These are phyloP conservation scores for Capsicum baccatum DNA, from an alignment of 257 asterid species.

Conservation along the genomic window DNA sequence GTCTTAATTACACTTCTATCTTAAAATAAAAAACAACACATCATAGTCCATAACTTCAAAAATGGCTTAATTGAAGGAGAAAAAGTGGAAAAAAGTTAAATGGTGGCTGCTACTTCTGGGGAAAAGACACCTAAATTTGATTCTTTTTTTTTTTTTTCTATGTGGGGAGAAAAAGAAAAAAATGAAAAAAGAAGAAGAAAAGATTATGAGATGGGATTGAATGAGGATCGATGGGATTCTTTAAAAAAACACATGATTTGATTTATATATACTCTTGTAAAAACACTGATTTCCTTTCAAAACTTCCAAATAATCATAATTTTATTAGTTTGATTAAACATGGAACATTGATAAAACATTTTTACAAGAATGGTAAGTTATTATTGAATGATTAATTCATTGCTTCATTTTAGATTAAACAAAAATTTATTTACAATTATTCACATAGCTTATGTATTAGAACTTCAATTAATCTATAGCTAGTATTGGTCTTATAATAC, in stretches of 20 bases:
- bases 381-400: neutral
- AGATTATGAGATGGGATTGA: no score
- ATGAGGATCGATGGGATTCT: no score
- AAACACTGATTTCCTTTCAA: no score
- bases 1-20: neutral
- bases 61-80: neutral
- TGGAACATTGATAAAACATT: no score
- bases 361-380: no score
- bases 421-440: neutral
- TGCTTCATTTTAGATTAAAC: neutral
- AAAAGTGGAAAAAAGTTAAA: neutral
- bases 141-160: no score
- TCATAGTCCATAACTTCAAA: neutral
- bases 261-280: no score
- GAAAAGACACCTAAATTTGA: neutral
- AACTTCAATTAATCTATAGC: neutral
- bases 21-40: neutral
- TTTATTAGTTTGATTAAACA: no score
- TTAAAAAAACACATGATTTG: no score
- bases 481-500: neutral
- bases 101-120: neutral
- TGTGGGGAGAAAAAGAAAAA: no score
- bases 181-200: no score
- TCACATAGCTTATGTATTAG: neutral
- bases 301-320: no score